Base-by-base conservation (phyloP, 768 basidiomycete genomes). In the Boletus eberwhitei region DNA sequence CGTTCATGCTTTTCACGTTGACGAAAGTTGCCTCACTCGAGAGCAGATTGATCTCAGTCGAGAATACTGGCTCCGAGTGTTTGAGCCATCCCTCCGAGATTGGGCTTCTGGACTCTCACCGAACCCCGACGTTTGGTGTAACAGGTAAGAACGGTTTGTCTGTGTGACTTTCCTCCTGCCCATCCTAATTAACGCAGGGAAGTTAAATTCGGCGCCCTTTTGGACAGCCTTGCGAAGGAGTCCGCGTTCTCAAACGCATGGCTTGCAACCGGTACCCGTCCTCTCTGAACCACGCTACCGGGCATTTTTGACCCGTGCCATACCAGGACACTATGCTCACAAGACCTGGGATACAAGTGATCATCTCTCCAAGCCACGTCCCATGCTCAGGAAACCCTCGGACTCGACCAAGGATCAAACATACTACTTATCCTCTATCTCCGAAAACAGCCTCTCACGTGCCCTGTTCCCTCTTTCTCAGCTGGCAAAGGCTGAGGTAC, bases 41-140 rank as follows among this genome's bases (percentile, higher is more conserved):
- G 39, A 56, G 7, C 52, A 93, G 89, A 75, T 96, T 40, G 95
- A 98, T 67, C 75, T 98, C n/a, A 87, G 88, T 3, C 81, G 78
- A 49, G 87, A 95, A 68, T 98, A 97, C 63, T 98, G 95, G 95
- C 83, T 78, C 13, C 79, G 83, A 32, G 93, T 98, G 16, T 98
- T 98, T 61, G 88, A 93, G 62, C 95, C 94, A 3, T 84, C 92
- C 3, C 66, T 98, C 37, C 75, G 74, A 42, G 74, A 78, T 29
- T 97, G 94, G 94, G 82, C 88, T 64, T 59, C 70, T 4, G 95
- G 95, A 1, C 68, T 78, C 11, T 96, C 92, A 1, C 95, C 95
- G 0, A 98, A 97, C 71, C 93, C 95, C 0, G 95, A 98, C 65
- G 85, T 98, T 1, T 85, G 83, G 79, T 98, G 95, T 66, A 98